A percentile compares a stretch with the other conserved stretches of the same genome.
Conservation (phyloP, 257 asterid species). For the Solanum chaucha region DNA sequence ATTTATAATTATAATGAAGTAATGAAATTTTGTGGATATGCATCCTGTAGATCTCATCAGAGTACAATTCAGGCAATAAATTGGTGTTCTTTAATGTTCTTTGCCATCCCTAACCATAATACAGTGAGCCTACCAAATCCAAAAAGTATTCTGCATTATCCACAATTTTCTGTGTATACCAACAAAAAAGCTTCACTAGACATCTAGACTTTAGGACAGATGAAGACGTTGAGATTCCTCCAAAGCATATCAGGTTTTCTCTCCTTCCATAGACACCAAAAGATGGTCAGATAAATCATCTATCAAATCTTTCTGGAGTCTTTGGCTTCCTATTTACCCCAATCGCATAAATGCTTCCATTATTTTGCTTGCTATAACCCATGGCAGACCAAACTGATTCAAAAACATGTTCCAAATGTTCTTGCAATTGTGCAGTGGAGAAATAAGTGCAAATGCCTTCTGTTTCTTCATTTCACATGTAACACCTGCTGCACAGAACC, state of each 20-base stretch:
- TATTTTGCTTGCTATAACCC: neutral
- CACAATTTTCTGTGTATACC: neutral
- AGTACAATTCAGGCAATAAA: neutral
- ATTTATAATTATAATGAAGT: neutral
- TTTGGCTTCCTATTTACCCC: neutral
- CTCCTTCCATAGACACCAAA: neutral
- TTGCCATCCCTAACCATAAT: neutral
- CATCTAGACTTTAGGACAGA: neutral
- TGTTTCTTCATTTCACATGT: neutral
- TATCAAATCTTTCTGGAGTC: neutral
- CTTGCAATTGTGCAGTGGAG: neutral
- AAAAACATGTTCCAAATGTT: neutral
- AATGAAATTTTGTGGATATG: neutral
- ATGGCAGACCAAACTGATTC: neutral
- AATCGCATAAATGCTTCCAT: neutral
- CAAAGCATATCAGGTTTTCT: neutral
- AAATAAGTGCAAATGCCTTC: neutral
- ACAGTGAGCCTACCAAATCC: neutral
- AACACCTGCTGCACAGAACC: neutral
- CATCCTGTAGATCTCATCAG: neutral
- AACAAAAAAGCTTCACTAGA: neutral
- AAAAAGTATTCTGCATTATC: neutral
- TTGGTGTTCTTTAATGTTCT: neutral
- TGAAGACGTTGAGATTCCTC: neutral
- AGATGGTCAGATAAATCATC: neutral